Conservation (phyloP, 1,284 basidiomycete genomes). For the Uromyces viciae-fabae region DNA sequence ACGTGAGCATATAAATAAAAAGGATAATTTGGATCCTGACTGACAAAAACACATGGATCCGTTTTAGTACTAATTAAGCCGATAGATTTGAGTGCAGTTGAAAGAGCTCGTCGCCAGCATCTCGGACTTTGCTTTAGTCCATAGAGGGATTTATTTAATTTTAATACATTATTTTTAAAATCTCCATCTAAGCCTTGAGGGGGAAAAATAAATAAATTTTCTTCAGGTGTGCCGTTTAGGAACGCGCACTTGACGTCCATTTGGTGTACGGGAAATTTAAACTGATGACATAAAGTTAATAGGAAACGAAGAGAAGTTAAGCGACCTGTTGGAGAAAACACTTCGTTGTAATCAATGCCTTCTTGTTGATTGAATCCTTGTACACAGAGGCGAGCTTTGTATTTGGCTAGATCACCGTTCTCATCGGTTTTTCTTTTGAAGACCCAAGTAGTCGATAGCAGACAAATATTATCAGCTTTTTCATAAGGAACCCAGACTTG, state of each 20-base stretch:
- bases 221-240: conserved; percentile 57
- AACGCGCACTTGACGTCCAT: conserved; percentile 58
- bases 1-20: not conserved
- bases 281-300: conserved; percentile 55
- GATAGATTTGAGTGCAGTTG: not conserved
- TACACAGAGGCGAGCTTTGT: conserved; percentile 58
- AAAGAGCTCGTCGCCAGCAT: not conserved
- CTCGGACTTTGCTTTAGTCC: not conserved
- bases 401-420: conserved; percentile 52
- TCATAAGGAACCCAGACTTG: not conserved
- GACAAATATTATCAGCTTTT: conserved; percentile 47
- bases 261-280: conserved; percentile 55
- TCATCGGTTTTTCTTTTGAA: conserved; percentile 56
- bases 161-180: not conserved
- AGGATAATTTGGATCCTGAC: not conserved
- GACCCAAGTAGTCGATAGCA: conserved; percentile 54
- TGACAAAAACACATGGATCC: not conserved
- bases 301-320: conserved; percentile 54
- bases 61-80: not conserved
- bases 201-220: conserved; percentile 56
- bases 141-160: not conserved
- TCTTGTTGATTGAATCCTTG: conserved; percentile 58
- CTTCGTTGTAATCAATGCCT: conserved; percentile 58
- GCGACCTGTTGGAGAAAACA: conserved; percentile 56
- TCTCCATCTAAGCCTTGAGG: conserved; percentile 49